phyloP scores from a whole-genome alignment of 371 early-diverging fungal genomes.

The Rhizomucor pusillus region DNA sequence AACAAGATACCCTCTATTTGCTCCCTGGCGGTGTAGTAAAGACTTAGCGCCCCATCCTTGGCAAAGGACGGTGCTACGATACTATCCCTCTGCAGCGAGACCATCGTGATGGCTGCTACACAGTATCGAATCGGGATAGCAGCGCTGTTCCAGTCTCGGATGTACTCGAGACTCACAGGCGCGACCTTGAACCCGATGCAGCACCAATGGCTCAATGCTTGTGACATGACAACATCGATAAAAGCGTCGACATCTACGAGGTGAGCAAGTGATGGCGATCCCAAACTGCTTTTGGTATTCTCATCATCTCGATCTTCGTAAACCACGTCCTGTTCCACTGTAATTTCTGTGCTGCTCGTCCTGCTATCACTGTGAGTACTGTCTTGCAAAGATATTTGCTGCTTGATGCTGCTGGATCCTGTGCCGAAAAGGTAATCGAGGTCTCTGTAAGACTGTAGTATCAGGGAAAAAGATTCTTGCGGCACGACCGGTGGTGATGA shows the following conservation, averaged over 20 bases:
- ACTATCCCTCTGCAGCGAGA: conserved; percentile 6
- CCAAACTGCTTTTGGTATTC: too few relatives aligned
- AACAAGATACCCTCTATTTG: conserved; percentile 20
- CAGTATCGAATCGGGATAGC: conserved; percentile 17
- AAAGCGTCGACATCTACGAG: background rate
- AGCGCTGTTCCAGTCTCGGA: conserved; percentile 11
- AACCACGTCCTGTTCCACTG: too few relatives aligned
- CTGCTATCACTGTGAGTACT: too few relatives aligned
- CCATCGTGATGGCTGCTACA: conserved; percentile 20
- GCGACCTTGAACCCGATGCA: conserved; percentile 26
- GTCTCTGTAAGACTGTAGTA: too few relatives aligned
- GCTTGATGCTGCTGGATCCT: too few relatives aligned
- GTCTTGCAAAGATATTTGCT: too few relatives aligned
- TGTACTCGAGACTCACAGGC: conserved; percentile 9
- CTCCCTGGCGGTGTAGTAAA: conserved; percentile 17
- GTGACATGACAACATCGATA: conserved; percentile 8
- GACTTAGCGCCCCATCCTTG: conserved; percentile 11
- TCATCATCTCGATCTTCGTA: too few relatives aligned
- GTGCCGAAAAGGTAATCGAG: too few relatives aligned
- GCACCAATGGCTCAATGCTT: conserved; percentile 18
- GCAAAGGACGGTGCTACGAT: background rate
- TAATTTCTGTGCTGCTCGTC: too few relatives aligned
- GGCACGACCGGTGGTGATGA: too few relatives aligned
- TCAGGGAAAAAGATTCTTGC: too few relatives aligned
- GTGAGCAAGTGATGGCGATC: too few relatives aligned